A percentile compares a stretch with the other conserved stretches of the same genome.
phyloP scores from a whole-genome alignment of 169 alveolate genomes.

The Plasmodium adleri region DNA sequence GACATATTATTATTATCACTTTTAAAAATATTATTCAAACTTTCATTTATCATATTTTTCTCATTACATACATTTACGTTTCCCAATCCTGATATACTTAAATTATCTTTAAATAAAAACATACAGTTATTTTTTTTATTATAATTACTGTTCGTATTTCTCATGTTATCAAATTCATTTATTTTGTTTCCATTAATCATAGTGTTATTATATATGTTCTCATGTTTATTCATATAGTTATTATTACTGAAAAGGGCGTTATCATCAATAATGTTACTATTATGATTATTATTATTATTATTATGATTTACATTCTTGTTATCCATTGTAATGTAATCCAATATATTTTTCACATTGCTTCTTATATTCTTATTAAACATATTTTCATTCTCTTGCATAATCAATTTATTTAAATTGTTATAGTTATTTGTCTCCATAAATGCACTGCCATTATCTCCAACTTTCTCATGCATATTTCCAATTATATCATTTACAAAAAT shows the following conservation, averaged over 20 bases:
- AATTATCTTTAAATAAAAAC: constrained; percentile 8
- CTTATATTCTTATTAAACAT: not conserved
- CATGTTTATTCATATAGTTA: not conserved
- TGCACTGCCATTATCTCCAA: not conserved
- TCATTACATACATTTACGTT: not conserved
- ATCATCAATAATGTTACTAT: constrained; percentile 1
- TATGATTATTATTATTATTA: not conserved
- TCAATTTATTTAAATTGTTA: constrained; percentile 1
- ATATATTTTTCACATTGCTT: not conserved
- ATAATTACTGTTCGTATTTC: not conserved
- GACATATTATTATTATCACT: constrained; percentile 8
- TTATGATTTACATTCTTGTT: not conserved
- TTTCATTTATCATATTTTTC: not conserved
- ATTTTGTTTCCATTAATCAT: constrained; percentile 13
- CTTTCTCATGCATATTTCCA: not conserved
- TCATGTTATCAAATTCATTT: not conserved
- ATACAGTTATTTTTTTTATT: constrained; percentile 6
- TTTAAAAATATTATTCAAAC: constrained; percentile 4
- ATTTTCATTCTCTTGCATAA: not conserved
- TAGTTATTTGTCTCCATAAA: not conserved
- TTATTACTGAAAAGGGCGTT: not conserved
- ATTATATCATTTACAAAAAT: not conserved
- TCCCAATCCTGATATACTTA: constrained; percentile 6
- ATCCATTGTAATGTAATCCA: not conserved
- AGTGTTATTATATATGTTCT: not conserved